Base-by-base conservation (phyloP, 208 protist genomes). In the Acanthamoeba healyi region DNA sequence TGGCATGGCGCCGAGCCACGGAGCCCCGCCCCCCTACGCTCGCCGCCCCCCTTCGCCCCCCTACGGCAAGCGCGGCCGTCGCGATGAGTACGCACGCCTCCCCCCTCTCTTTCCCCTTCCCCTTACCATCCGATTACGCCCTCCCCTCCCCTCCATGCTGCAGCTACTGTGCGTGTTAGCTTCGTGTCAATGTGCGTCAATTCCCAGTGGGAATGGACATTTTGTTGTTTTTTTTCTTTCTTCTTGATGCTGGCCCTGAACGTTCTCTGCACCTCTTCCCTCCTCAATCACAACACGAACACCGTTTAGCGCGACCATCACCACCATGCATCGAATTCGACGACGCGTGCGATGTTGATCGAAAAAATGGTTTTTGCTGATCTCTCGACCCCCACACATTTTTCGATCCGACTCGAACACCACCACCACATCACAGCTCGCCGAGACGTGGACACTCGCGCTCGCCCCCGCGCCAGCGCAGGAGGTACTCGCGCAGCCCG, bases 331-430 rank as follows among this genome's bases (percentile, higher is more conserved):
- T n/a, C n/a, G n/a, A n/a, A 70, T 70, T 24, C 61, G 29, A 34
- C 72, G 72, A 51, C 38, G 72, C 24, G 38, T 46, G n/a, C 26
- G 22, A n/a, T n/a, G n/a, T n/a, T n/a, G n/a, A n/a, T n/a, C n/a
- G n/a, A n/a, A n/a, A 40, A n/a, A 12, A 81, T 81, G 34, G 61
- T 29, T 87, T 61, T 87, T 87, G 44, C 40, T 61, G 44, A 61
- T 87, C n/a, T n/a, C n/a, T 87, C 79, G 79, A 87, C 24, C 67
- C 67, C n/a, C n/a, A n/a, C n/a, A n/a, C 72, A 81, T 40, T 87
- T 87, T 87, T 87, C 79, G 79, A 87, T 38, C 49, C 79, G 79
- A 87, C 22, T 49, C 79, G 34, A 79, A 19, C 22, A 42, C 29
- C 34, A 42, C 40, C 26, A 36, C 38, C 19, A 29, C 26, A 87